Percentiles rank a stretch among this genome's conserved stretches.
phyloP scores from a whole-genome alignment of 2,329 filamentous ascomycete species.

The Balansia obtecta region DNA sequence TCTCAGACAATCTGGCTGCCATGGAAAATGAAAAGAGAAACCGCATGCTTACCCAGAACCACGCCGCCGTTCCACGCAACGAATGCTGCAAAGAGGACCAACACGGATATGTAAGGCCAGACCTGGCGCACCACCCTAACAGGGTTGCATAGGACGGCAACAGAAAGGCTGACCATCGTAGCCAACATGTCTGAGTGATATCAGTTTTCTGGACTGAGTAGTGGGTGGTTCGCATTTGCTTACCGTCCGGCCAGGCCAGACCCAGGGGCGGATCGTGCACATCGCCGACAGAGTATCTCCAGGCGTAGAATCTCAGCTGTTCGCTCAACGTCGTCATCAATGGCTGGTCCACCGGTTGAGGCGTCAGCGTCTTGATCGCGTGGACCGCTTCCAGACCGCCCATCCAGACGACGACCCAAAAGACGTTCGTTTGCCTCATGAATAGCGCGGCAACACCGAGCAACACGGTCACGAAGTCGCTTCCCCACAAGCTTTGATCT shows the following conservation, averaged over 20 bases:
- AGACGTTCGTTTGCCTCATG: conserved; percentile 92
- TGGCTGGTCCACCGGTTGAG: conserved; percentile 18
- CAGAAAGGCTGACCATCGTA: conserved; percentile 49
- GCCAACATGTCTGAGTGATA: conserved; percentile 34
- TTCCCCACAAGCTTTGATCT: conserved; percentile 20
- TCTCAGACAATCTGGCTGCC: background rate
- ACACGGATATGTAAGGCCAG: conserved; percentile 49
- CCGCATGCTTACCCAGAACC: conserved; percentile 58
- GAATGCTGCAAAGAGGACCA: conserved; percentile 60
- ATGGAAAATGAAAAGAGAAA: background rate
- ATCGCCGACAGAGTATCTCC: conserved; percentile 35
- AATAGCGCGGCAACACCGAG: conserved; percentile 55
- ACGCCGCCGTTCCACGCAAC: conserved; percentile 83
- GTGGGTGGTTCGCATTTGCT: conserved; percentile 2
- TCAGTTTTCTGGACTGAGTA: background rate
- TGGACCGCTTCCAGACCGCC: conserved; percentile 47
- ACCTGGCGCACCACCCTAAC: conserved; percentile 31
- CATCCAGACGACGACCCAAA: conserved; percentile 79
- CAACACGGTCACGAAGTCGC: conserved; percentile 32
- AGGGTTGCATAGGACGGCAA: conserved; percentile 42
- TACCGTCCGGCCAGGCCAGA: conserved; percentile 38
- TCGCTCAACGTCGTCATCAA: conserved; percentile 18
- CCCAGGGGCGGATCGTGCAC: conserved; percentile 42
- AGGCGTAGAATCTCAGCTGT: conserved; percentile 25
- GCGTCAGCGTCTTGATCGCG: conserved; percentile 32